These are phyloP conservation scores for Hypoxylon sp. DNA, from an alignment of 2,329 filamentous ascomycete genomes.

Conservation along the genomic window DNA sequence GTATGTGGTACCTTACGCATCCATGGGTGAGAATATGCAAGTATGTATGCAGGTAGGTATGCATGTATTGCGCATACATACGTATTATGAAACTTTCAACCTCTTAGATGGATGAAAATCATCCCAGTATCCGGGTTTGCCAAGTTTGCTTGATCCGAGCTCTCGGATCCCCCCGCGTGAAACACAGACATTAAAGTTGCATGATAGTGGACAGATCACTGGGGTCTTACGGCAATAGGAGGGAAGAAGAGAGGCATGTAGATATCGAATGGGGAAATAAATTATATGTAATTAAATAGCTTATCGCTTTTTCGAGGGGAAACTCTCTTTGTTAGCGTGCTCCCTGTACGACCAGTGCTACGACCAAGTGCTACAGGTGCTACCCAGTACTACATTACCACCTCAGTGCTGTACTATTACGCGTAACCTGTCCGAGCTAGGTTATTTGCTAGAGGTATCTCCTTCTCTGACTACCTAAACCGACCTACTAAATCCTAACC, in stretches of 20 bases:
- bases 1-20: constrained; percentile 32
- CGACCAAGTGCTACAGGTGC: background rate
- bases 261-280: constrained; percentile 20
- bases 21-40: constrained; percentile 19
- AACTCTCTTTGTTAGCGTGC: constrained; percentile 17
- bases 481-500: constrained; percentile 5
- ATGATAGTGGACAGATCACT: constrained; percentile 28
- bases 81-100: constrained; percentile 27
- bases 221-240: constrained; percentile 2
- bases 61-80: constrained; percentile 30
- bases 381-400: background rate
- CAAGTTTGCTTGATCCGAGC: constrained; percentile 43
- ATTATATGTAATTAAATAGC: constrained; percentile 37
- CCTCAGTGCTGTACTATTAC: background rate
- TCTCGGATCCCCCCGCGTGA: constrained; percentile 39
- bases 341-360: constrained; percentile 5
- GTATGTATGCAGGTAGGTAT: constrained; percentile 27
- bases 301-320: constrained; percentile 25
- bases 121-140: constrained; percentile 42
- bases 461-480: constrained; percentile 7
- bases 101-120: constrained; percentile 41
- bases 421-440: constrained; percentile 8
- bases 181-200: constrained; percentile 33
- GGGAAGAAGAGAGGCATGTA: constrained; percentile 18
- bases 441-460: constrained; percentile 4